Percentiles rank a stretch among this genome's conserved stretches.
Conservation (phyloP, 192 early-diverging fungal species). For the Coemansia sp. region DNA sequence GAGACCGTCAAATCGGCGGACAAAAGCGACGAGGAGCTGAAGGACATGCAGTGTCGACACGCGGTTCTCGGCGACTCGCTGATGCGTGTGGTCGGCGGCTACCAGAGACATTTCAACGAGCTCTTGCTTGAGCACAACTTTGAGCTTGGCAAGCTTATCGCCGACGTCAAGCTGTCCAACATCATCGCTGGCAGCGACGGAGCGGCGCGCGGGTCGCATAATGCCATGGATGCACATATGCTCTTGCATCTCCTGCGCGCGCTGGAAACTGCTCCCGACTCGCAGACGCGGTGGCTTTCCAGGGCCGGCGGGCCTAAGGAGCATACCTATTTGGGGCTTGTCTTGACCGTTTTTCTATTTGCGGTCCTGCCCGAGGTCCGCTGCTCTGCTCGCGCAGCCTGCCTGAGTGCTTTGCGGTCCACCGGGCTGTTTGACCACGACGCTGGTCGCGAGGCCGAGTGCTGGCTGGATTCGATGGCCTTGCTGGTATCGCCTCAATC, state of each 20-base stretch:
- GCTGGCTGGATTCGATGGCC: conserved; percentile 49
- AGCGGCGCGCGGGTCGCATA: neutral
- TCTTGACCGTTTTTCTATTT: conserved; percentile 24
- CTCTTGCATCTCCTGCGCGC: conserved; percentile 28
- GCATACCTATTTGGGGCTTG: conserved; percentile 34
- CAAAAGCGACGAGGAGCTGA: conserved; percentile 1
- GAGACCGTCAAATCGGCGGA: neutral
- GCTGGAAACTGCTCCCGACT: conserved; percentile 17
- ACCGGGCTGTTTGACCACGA: conserved; percentile 47
- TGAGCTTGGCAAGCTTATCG: conserved; percentile 35
- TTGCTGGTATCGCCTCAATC: conserved; percentile 36
- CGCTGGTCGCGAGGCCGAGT: conserved; percentile 20
- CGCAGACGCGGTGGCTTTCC: conserved; percentile 28
- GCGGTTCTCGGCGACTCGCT: conserved; percentile 28
- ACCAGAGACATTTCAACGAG: conserved; percentile 42
- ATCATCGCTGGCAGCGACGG: conserved; percentile 8
- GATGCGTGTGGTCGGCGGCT: conserved; percentile 42
- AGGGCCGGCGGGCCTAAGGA: conserved; percentile 2
- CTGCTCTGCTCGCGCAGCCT: conserved; percentile 19
- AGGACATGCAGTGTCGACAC: conserved; percentile 18
- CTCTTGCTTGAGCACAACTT: conserved; percentile 34
- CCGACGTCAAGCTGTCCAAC: conserved; percentile 16
- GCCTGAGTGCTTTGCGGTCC: conserved; percentile 20
- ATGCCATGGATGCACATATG: conserved; percentile 32
- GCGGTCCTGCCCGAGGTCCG: conserved; percentile 36